Percentiles rank a stretch among this genome's conserved stretches.
Evolutionary conservation across 1,284 basidiomycete species (phyloP).

Genomic region (Termitomyces sp.): DNA sequence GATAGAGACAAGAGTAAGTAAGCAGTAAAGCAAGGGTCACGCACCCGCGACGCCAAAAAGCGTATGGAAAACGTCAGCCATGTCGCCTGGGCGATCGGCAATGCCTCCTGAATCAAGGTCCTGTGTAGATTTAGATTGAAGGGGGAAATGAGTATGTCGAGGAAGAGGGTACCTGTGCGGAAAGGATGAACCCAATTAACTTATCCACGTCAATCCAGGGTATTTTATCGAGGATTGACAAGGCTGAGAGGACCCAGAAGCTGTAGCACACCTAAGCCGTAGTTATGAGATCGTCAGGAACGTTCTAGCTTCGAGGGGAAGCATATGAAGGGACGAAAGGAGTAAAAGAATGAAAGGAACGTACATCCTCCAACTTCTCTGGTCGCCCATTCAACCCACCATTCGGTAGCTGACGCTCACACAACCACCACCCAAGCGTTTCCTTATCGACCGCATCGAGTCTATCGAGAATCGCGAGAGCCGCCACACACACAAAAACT

Average conservation of each 20-base stretch:
- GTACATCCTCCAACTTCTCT: constrained; percentile 95
- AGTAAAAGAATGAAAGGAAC: constrained; percentile 21
- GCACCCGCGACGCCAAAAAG: constrained; percentile 87
- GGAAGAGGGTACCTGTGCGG: constrained; percentile 66
- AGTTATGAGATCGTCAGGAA: not conserved
- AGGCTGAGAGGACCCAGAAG: constrained; percentile 91
- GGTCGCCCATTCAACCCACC: constrained; percentile 95
- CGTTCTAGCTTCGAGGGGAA: not conserved
- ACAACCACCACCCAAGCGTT: constrained; percentile 86
- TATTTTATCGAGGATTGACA: constrained; percentile 82
- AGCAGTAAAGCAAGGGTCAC: constrained; percentile 18
- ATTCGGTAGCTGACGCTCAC: constrained; percentile 88
- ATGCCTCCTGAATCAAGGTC: constrained; percentile 92
- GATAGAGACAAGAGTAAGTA: not conserved
- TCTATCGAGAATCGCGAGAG: constrained; percentile 81
- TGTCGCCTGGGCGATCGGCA: constrained; percentile 89
- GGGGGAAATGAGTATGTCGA: not conserved
- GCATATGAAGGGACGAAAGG: not conserved
- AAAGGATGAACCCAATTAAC: constrained; percentile 78
- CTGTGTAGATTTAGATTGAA: constrained; percentile 31
- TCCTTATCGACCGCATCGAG: constrained; percentile 75
- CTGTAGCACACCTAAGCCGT: constrained; percentile 85
- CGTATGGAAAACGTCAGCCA: constrained; percentile 96
- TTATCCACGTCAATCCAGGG: constrained; percentile 91
- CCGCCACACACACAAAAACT: constrained; percentile 90